Evolutionary conservation across 2,329 filamentous ascomycete species (phyloP).

Genomic region (Mariannaea sp.): DNA sequence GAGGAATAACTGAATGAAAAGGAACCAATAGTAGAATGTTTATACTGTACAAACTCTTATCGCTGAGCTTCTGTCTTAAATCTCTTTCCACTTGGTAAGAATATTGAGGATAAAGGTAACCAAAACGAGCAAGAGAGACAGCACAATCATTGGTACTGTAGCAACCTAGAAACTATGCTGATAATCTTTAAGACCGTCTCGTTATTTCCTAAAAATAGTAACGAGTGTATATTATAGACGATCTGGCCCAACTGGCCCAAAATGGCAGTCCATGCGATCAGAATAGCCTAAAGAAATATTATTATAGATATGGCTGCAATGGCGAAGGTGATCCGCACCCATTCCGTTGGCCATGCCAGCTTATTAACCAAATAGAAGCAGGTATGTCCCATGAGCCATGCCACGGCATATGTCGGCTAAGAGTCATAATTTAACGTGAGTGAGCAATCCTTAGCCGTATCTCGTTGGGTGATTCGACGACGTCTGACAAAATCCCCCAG

Average conservation of each 20-base stretch:
- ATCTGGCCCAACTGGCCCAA: constrained; percentile 85
- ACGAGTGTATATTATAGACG: no score
- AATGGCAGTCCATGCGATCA: constrained; percentile 84
- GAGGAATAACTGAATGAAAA: constrained; percentile 94
- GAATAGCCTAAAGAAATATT: constrained; percentile 87
- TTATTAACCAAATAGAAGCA: no score
- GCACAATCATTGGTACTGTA: constrained; percentile 78
- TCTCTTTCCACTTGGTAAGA: constrained; percentile 74
- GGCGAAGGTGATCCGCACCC: constrained; percentile 71
- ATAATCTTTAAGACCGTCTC: no score
- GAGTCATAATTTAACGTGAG: no score
- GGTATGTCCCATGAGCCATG: no score
- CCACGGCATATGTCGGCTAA: no score
- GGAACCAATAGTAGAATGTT: constrained; percentile 88
- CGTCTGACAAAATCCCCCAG: no score
- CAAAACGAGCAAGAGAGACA: constrained; percentile 76
- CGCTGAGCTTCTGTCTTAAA: constrained; percentile 81
- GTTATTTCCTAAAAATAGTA: constrained; percentile 66
- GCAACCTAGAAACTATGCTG: constrained; percentile 80
- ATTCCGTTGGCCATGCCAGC: constrained; percentile 97
- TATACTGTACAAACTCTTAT: constrained; percentile 86
- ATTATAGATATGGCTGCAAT: constrained; percentile 71
- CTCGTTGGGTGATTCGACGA: no score
- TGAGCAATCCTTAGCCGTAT: no score
- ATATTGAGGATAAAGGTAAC: constrained; percentile 79